A percentile compares a stretch with the other conserved stretches of the same genome.
phyloP scores from a whole-genome alignment of 2,329 filamentous ascomycete genomes.

The Apiospora phragmitis region DNA sequence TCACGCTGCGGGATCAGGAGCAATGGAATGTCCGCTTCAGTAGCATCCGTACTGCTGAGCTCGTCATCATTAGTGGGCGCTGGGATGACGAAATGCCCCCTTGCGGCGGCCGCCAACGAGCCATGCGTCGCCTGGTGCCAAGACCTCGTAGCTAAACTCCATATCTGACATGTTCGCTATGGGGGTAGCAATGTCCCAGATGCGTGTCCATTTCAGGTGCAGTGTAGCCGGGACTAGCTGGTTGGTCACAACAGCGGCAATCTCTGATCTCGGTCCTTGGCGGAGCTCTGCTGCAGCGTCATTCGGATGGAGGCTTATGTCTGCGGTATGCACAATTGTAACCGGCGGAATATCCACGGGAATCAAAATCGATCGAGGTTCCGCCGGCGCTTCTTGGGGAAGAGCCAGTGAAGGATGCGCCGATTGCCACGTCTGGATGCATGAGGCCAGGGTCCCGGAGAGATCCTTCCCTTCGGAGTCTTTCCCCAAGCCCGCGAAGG shows the following conservation, averaged over 20 bases:
- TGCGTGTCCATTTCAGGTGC: constrained; percentile 61
- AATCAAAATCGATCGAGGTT: constrained; percentile 71
- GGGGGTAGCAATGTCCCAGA: constrained; percentile 55
- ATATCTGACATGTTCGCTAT: constrained; percentile 44
- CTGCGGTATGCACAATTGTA: constrained; percentile 78
- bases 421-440: constrained; percentile 40
- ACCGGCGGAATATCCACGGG: constrained; percentile 87
- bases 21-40: constrained; percentile 63
- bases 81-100: constrained; percentile 72
- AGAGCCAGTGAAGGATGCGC: constrained; percentile 34
- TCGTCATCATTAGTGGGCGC: constrained; percentile 24
- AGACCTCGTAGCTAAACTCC: constrained; percentile 83
- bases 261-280: constrained; percentile 27
- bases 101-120: constrained; percentile 80
- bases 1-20: constrained; percentile 78
- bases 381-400: constrained; percentile 33
- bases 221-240: constrained; percentile 66
- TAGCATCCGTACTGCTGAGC: constrained; percentile 43
- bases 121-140: constrained; percentile 74
- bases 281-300: constrained; percentile 2
- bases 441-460: constrained; percentile 29
- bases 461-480: constrained; percentile 36
- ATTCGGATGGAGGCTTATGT: constrained; percentile 54
- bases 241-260: constrained; percentile 56
- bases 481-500: constrained; percentile 51